Evolutionary conservation across 352 stramenopile genomes (phyloP), one percentile per base, ranked within the genome.

Genomic region (Pythium chondricola): DNA sequence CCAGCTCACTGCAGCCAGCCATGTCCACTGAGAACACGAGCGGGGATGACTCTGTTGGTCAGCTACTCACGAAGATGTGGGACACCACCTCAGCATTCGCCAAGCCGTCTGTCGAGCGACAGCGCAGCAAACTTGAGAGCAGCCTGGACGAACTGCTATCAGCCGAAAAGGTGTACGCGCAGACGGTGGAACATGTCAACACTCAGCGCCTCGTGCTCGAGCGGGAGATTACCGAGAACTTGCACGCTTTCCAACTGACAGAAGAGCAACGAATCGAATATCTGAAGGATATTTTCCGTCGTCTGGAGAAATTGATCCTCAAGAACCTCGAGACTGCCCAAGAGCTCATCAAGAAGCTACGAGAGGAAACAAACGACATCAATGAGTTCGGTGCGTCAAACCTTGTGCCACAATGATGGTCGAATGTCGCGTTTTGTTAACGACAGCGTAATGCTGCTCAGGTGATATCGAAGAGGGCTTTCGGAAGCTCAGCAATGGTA

Each of bases 201-300:
- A 68, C 67, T 0, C 78, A 88, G 47, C 74, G 72, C 2, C 48
- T 74, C 16, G 71, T 81, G 24, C 69, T 84, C 33, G 81, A 90
- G 46, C 66, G 68, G 17, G 75, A 88, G 51, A 77, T 83, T 31
- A 78, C 79, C 32, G 81, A 90, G 24, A 93, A 93, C 30, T 43
- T 93, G 9, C 62, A 77, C 18, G 81, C 76, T 3, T 88, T 93
- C 48, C 78, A 93, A 48, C 61, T 93, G 6, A 93, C 81, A 24
- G 81, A 93, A 58, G 81, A 93, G 40, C 81, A 90, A 43, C 74
- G 81, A 3, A 63, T 93, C 1, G 81, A 88, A 32, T 93, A 88
- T 36, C 54, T 93, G 16, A 83, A 83, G 39, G 76, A 90, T 56
- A 42, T 93, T 21, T 47, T 93, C 6, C 26, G 86, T n/a, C 75